Conservation (phyloP, 2,329 filamentous ascomycete species). For the Dothideomycetes sp. region DNA sequence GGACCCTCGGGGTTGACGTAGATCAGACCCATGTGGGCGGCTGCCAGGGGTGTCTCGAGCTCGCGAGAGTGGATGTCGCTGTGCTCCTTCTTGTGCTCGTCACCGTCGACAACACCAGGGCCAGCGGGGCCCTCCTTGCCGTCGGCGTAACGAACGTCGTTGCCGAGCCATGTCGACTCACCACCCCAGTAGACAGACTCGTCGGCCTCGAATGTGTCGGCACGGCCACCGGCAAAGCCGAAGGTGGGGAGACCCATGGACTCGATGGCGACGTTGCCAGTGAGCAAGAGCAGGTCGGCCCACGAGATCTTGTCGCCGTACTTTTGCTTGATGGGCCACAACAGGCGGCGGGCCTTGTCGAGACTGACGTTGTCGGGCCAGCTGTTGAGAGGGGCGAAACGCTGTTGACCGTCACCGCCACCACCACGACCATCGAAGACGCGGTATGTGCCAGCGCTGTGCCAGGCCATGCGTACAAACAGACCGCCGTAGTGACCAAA, state of each 20-base stretch:
- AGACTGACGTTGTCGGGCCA: slow-evolving; percentile 73
- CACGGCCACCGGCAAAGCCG: slow-evolving; percentile 63
- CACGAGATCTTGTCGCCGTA: slow-evolving; percentile 76
- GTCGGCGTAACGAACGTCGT: slow-evolving; percentile 58
- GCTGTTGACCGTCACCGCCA: slow-evolving; percentile 64
- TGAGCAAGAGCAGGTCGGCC: slow-evolving; percentile 63
- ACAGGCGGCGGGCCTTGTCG: slow-evolving; percentile 69
- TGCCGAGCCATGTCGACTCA: slow-evolving; percentile 66
- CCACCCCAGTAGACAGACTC: slow-evolving; percentile 70
- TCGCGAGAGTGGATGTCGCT: slow-evolving; percentile 46
- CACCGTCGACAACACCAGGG: slow-evolving; percentile 35
- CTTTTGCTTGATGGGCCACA: slow-evolving; percentile 79
- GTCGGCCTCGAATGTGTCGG: slow-evolving; percentile 66
- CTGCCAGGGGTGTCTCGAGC: slow-evolving; percentile 58
- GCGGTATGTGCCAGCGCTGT: slow-evolving; percentile 70
- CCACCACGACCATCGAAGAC: slow-evolving; percentile 67
- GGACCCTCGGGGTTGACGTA: slow-evolving; percentile 77
- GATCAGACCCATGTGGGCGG: slow-evolving; percentile 67
- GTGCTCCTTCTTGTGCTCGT: slow-evolving; percentile 38
- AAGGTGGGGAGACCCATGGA: slow-evolving; percentile 66
- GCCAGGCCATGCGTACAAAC: slow-evolving; percentile 75
- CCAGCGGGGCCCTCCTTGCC: slow-evolving; percentile 40
- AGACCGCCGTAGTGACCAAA: slow-evolving; percentile 74
- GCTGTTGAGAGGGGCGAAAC: slow-evolving; percentile 71
- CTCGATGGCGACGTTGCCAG: slow-evolving; percentile 69